Percentiles rank a stretch among this genome's conserved stretches.
Conservation (phyloP, 176 grass and related monocot species). For the Rhynchospora pubera region DNA sequence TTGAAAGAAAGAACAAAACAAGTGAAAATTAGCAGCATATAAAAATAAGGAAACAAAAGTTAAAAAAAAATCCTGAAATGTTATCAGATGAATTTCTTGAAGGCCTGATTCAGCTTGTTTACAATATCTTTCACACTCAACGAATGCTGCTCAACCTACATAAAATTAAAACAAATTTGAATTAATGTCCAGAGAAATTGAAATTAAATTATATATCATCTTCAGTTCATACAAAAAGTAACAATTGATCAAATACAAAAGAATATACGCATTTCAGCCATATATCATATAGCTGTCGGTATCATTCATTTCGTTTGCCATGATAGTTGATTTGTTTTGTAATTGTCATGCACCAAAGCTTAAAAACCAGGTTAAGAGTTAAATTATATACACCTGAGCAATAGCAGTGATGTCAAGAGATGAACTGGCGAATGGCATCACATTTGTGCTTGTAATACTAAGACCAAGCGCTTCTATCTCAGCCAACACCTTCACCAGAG, state of each 20-base stretch:
- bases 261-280: neutral
- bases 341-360: neutral
- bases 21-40: no score
- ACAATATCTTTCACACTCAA: slow-evolving; percentile 82
- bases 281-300: neutral
- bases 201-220: neutral
- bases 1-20: no score
- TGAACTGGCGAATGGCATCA: slow-evolving; percentile 58
- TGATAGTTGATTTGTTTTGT: neutral
- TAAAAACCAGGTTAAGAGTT: neutral
- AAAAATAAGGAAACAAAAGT: no score
- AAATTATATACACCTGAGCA: slow-evolving; percentile 36
- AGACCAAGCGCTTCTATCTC: slow-evolving; percentile 66
- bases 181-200: neutral
- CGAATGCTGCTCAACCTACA: slow-evolving; percentile 68
- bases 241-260: neutral
- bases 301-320: neutral
- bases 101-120: slow-evolving; percentile 65
- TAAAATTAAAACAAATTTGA: neutral
- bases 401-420: slow-evolving; percentile 78
- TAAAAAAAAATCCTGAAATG: no score
- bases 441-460: slow-evolving; percentile 69
- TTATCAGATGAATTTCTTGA: slow-evolving; percentile 50
- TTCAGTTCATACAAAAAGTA: neutral
- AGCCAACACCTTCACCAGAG: slow-evolving; percentile 45